Base-by-base conservation (phyloP, 345 rosid genomes). In the Corchorus capsularis region DNA sequence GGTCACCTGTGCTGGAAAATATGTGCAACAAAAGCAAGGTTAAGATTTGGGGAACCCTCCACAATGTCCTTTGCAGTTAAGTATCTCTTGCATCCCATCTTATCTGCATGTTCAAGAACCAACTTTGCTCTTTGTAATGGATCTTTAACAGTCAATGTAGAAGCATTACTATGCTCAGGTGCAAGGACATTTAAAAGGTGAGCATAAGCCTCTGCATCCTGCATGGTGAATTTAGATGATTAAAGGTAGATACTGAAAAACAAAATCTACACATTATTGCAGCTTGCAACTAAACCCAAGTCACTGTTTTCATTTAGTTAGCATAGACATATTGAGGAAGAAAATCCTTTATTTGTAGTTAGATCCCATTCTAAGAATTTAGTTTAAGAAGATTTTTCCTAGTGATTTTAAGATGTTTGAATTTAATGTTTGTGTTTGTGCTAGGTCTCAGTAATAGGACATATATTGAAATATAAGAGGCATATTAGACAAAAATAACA, bases 171-270 rank as follows among this genome's bases (percentile, higher is more conserved):
- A 68, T 85, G 91, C 85, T 96, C 99, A 45, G 98, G 96, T 71
- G 97, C 98, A 75, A 96, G 88, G 62, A 96, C 91, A 77, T 96
- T 93, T 75, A 96, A 82, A 79, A 96, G 96, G 80, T 91, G 79
- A n/a, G 94, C 91, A 85, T 96, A 96, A 78, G 98, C 99, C 85
- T 91, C 99, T 32, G 92, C 99, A 82, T 96, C 99, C 99, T 96
- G 89, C 84, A 89, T 19, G 54, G 63, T 77, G 47, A 50, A 77
- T 43, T 16, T 52, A 69, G 34, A 9, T 52, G n/a, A 69, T 52
- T 41, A 53, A 10, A n/a, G 9, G 59, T 46, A 32, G 72, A 55
- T 39, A 46, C 41, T n/a, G 34, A 17, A 19, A 16, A 19, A 19
- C 57, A 4, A 69, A 13, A 16, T 37, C 74, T 53, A 20, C 52